Base-by-base conservation (phyloP, 768 basidiomycete species). In the Pleurotus salmoneostramineus region DNA sequence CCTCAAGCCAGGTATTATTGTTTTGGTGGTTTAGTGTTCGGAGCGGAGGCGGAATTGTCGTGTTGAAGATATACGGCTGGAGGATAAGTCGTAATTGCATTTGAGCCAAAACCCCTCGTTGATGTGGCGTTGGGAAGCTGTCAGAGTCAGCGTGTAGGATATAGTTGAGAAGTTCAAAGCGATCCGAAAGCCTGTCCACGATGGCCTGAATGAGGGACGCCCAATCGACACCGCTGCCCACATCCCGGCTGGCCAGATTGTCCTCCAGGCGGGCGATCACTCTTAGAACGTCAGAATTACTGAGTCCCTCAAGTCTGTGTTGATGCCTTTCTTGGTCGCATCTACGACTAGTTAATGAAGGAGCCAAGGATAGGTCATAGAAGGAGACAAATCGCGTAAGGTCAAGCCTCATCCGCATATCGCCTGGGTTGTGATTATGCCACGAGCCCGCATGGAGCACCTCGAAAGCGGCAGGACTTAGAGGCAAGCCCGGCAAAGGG, bases 161-260 rank as follows among this genome's bases (percentile, higher is more conserved):
- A 61, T 70, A 57, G 5, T 61, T 65, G 12, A 72, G 47, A 12
- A 67, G 50, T 47, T 75, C 69, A 5, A 77, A 65, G 12, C 75
- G 65, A 15, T 66, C 64, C 1, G 69, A 64, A 57, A 71, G 72
- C 5, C 73, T 72, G 44, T 74, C 65, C 8, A 64, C 61, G 6
- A 73, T 60, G 36, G 69, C 66, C 15, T 66, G 65, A 4, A 68
- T 47, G 17, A 76, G 61, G 2, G 68, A 60, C 17, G 50, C 57
- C 76, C 76, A 77, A 52, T 77, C 74, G 5, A 76, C 54, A 0
- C 65, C 66, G 43, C 72, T 77, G 21, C 55, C 56, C 15, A 36
- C 8, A 6, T n/a, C 8, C 17, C 59, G 44, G 5, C 43, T 56
- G 10, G 48, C 58, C 5, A 67, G 50, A 12, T 62, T 57, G 1